Evolutionary conservation across 768 basidiomycete species (phyloP).

Genomic region (Cystobasidium tubakii): DNA sequence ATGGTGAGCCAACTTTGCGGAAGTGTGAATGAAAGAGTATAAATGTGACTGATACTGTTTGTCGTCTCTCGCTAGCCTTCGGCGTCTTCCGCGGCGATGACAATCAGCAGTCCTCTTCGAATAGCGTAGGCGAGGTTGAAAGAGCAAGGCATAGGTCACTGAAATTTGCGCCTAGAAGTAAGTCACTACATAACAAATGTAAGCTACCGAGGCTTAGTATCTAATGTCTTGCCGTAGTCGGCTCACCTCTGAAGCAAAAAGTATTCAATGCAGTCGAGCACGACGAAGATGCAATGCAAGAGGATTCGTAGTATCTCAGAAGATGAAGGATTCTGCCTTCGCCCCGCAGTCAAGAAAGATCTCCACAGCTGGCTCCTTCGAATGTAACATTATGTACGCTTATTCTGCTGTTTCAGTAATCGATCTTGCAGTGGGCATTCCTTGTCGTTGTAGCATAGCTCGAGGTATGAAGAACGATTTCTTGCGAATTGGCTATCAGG

Average conservation of each 20-base stretch:
- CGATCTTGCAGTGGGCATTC: background rate
- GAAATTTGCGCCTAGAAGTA: constrained; percentile 29
- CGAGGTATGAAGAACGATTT: too few relatives aligned
- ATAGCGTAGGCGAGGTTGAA: background rate
- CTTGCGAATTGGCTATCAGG: background rate
- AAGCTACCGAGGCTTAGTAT: background rate
- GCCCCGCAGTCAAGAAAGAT: too few relatives aligned
- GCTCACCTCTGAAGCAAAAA: constrained; percentile 32
- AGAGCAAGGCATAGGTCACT: constrained; percentile 12
- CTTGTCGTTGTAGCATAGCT: constrained; percentile 1
- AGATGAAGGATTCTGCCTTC: background rate
- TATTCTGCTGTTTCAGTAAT: too few relatives aligned
- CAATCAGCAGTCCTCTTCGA: background rate
- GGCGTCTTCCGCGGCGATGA: background rate
- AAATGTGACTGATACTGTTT: background rate
- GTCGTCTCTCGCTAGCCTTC: background rate
- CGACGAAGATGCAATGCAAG: constrained; percentile 13
- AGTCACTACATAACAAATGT: background rate
- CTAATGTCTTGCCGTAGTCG: background rate
- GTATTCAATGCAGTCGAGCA: constrained; percentile 25
- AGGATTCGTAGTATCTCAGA: background rate
- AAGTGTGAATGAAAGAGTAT: background rate
- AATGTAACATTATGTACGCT: too few relatives aligned
- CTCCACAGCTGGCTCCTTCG: too few relatives aligned
- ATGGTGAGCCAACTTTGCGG: background rate